Percentiles rank a stretch among this genome's conserved stretches.
phyloP scores from a whole-genome alignment of 208 protist genomes.

The Wallacemonas sp. region DNA sequence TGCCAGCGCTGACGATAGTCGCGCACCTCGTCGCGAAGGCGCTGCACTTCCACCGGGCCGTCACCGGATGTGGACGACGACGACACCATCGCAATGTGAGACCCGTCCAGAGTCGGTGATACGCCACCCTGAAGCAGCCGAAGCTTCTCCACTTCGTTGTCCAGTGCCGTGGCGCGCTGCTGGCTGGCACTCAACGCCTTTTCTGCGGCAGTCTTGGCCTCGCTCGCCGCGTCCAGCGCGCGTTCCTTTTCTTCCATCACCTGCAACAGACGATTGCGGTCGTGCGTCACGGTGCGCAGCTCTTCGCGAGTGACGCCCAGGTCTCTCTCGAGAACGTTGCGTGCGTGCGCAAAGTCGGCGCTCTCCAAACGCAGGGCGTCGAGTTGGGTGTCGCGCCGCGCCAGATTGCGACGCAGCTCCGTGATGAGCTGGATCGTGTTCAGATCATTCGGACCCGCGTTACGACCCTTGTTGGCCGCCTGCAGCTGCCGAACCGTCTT shows the following conservation, averaged over 20 bases:
- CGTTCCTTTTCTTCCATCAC: neutral
- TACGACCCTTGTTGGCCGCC: neutral
- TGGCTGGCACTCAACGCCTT: conserved; percentile 8
- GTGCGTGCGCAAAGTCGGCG: conserved; percentile 22
- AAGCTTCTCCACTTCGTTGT: neutral
- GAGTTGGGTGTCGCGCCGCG: conserved; percentile 67
- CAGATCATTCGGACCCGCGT: conserved; percentile 7
- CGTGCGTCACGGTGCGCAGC: conserved; percentile 29
- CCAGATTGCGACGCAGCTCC: conserved; percentile 79
- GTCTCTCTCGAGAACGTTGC: conserved; percentile 25
- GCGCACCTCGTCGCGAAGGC: conserved; percentile 40
- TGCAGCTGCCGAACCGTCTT: neutral
- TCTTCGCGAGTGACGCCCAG: conserved; percentile 20
- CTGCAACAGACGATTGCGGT: conserved; percentile 22
- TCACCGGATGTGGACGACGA: neutral
- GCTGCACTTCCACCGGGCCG: conserved; percentile 12
- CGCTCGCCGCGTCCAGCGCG: neutral
- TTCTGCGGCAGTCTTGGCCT: conserved; percentile 7
- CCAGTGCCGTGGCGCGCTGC: conserved; percentile 8
- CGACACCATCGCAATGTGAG: neutral
- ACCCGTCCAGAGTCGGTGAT: neutral
- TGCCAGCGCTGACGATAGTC: conserved; percentile 57
- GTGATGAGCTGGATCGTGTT: conserved; percentile 41
- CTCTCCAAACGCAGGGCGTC: conserved; percentile 53
- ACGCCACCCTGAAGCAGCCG: conserved; percentile 5